Evolutionary conservation across 2,329 filamentous ascomycete species (phyloP).

Genomic region (Nothophoma quercina): DNA sequence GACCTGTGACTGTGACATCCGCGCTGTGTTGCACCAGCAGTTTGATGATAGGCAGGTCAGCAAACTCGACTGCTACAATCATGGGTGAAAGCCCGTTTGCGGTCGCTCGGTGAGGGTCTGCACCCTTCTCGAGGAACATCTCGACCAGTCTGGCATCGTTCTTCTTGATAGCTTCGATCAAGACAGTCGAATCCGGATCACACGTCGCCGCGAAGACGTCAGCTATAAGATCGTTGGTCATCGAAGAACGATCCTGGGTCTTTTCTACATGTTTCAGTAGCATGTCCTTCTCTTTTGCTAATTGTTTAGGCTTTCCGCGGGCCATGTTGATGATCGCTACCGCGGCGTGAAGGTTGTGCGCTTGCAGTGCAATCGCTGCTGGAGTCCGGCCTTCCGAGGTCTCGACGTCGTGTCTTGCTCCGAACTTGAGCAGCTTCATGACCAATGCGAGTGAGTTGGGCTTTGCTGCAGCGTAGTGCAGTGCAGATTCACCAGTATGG

Average conservation of each 20-base stretch:
- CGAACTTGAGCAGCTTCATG: conserved; percentile 34
- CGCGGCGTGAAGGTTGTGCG: conserved; percentile 38
- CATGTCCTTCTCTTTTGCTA: conserved; percentile 44
- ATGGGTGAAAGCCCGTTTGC: conserved; percentile 35
- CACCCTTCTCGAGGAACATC: conserved; percentile 42
- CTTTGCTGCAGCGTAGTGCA: conserved; percentile 44
- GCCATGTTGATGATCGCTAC: conserved; percentile 44
- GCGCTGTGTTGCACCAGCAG: conserved; percentile 38
- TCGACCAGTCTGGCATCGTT: conserved; percentile 36
- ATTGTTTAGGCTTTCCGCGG: conserved; percentile 31
- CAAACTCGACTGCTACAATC: conserved; percentile 39
- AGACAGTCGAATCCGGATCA: conserved; percentile 41
- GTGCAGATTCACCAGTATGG: conserved; percentile 37
- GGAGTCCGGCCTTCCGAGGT: conserved; percentile 32
- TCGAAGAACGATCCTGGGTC: conserved; percentile 35
- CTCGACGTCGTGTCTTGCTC: conserved; percentile 36
- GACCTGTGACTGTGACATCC: conserved; percentile 35
- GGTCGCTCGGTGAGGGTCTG: conserved; percentile 38
- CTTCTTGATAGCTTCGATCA: conserved; percentile 44
- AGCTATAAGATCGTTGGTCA: conserved; percentile 43
- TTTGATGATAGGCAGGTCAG: conserved; percentile 33
- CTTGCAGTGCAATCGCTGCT: conserved; percentile 38
- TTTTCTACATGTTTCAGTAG: conserved; percentile 40
- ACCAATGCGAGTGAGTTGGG: conserved; percentile 32
- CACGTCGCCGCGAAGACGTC: conserved; percentile 44